Base-by-base conservation (phyloP, 176 grass and related monocot genomes). In the Themeda triandra region DNA sequence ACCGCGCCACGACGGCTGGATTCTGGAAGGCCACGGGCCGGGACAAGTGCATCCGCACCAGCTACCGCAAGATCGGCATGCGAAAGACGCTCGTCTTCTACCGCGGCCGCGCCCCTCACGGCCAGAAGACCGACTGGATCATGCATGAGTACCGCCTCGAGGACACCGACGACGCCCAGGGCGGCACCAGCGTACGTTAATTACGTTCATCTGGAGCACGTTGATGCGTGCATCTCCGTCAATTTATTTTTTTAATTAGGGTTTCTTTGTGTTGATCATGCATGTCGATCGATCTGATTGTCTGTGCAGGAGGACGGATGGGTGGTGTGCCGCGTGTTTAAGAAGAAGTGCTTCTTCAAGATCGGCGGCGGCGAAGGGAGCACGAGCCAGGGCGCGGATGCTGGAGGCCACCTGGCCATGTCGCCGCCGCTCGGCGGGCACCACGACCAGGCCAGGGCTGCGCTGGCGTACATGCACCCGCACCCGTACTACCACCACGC, bases 261-360 rank as follows among this genome's bases (percentile, higher is more conserved):
- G 79, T 71, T 71, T 70, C 66, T 5, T 2, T 67, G 39, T 67
- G 39, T 12, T 79, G 37, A 11, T 30, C 4, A 33, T 76, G 9
- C 9, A 40, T 40, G 15, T 65, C 15, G n/a, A 15, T 42, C 7
- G 5, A 21, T 54, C 1, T 10, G 8, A 1, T 24, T 11, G 12
- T 33, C 1, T 31, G 53, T 84, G 63, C 88, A 99, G 93, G 96
- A 99, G 75, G 96, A 99, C 58, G 96, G 93, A 69, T 99, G 96
- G 96, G 96, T 99, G 76, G 93, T 88, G 27, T 99, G 93, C 88
- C 86, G 96, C 40, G 96, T 99, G 59, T 99, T 96, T 90, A 99
- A 99, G 90, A 99, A 99, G 90, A 99, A 99, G 84, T 99, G 91
- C 63, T 99, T 99, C 79, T 99, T 99, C 56, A 99, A 99, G 68